Percentiles rank a stretch among this genome's conserved stretches.
Conservation (phyloP, 371 early-diverging fungal genomes). For the Rhizomucor miehei region DNA sequence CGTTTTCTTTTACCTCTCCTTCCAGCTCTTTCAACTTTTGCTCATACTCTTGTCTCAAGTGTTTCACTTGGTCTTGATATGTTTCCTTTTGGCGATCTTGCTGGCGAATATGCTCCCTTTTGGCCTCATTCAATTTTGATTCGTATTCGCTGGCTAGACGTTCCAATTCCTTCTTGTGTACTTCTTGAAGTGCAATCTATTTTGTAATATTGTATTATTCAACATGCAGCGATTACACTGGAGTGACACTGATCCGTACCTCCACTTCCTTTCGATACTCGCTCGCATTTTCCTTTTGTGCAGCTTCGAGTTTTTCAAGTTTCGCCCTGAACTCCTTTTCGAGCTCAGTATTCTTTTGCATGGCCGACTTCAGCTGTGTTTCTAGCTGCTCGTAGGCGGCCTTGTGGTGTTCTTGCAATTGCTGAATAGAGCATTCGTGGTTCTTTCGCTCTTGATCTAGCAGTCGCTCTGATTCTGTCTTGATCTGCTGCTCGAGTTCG, state of each 20-base stretch:
- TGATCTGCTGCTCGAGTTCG: slow-evolving; percentile 19
- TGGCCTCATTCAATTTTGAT: slow-evolving; percentile 16
- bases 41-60: too few relatives aligned
- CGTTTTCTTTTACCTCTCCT: too few relatives aligned
- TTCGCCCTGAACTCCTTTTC: slow-evolving; percentile 6
- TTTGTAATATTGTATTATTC: neutral
- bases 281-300: slow-evolving; percentile 11
- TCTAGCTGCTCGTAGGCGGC: slow-evolving; percentile 19
- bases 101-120: neutral
- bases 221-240: neutral
- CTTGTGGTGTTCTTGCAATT: slow-evolving; percentile 26
- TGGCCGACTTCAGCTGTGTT: slow-evolving; percentile 17
- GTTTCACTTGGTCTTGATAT: too few relatives aligned
- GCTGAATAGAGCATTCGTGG: slow-evolving; percentile 30
- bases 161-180: slow-evolving; percentile 17
- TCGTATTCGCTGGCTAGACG: slow-evolving; percentile 11
- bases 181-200: slow-evolving; percentile 13
- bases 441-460: neutral
- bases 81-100: too few relatives aligned
- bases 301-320: slow-evolving; percentile 5
- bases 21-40: too few relatives aligned
- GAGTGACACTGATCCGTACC: slow-evolving; percentile 7
- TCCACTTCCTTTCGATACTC: slow-evolving; percentile 27
- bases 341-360: slow-evolving; percentile 12
- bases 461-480: slow-evolving; percentile 1